A percentile compares a stretch with the other conserved stretches of the same genome.
Conservation (phyloP, 1,284 basidiomycete species). For the Lignosus rhinocerotis region DNA sequence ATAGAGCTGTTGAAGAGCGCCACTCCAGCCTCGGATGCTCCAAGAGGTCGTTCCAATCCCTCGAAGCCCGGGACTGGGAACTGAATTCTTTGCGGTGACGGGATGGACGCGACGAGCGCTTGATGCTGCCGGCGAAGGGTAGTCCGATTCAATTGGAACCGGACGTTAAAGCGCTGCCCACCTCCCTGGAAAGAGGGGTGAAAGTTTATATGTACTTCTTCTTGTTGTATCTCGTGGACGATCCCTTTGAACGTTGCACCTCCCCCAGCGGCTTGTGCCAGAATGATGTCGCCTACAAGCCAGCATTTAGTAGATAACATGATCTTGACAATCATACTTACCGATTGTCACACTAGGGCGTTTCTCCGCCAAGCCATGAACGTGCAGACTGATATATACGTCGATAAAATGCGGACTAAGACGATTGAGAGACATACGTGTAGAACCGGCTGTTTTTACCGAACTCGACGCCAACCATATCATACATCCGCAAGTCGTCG, state of each 20-base stretch:
- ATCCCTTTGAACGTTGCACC: constrained; percentile 58
- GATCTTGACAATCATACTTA: constrained; percentile 26
- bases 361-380: constrained; percentile 67
- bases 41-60: constrained; percentile 13
- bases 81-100: constrained; percentile 36
- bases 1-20: constrained; percentile 45
- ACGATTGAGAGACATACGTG: constrained; percentile 39
- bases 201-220: constrained; percentile 57
- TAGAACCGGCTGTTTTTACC: constrained; percentile 37
- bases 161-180: constrained; percentile 44
- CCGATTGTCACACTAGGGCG: constrained; percentile 64
- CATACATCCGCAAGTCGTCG: constrained; percentile 56
- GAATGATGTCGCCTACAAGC: constrained; percentile 50
- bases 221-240: constrained; percentile 53
- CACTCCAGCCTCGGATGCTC: constrained; percentile 21
- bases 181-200: constrained; percentile 42
- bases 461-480: constrained; percentile 45
- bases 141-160: constrained; percentile 59
- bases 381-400: constrained; percentile 42
- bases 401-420: not conserved
- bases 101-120: constrained; percentile 47
- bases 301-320: not conserved
- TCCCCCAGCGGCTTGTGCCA: constrained; percentile 46
- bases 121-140: constrained; percentile 58
- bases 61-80: constrained; percentile 43